phyloP scores from a whole-genome alignment of 1,284 basidiomycete species.

The Malassezia pachydermatis region DNA sequence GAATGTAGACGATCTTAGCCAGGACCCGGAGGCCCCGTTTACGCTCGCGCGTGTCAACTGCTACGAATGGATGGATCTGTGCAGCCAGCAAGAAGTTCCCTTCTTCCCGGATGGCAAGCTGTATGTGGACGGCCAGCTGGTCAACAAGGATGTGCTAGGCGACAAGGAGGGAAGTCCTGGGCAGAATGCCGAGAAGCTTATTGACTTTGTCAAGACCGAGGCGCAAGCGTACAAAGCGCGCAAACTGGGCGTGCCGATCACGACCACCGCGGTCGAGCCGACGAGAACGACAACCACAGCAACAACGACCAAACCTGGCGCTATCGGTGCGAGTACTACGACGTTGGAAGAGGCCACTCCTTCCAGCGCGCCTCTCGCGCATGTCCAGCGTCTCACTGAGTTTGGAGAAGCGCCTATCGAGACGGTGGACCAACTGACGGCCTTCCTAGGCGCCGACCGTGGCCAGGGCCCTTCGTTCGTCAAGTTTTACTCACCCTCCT shows the following conservation, averaged over 20 bases:
- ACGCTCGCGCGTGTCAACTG: conserved; percentile 44
- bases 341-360: neutral
- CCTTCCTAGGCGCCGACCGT: conserved; percentile 26
- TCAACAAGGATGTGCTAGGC: conserved; percentile 21
- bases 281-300: neutral
- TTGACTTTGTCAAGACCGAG: neutral
- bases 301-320: neutral
- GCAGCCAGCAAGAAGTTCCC: conserved; percentile 29
- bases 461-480: conserved; percentile 39
- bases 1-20: conserved; percentile 55
- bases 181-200: neutral
- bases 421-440: conserved; percentile 23
- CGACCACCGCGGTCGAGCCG: neutral
- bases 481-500: conserved; percentile 47
- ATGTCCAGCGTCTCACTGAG: conserved; percentile 20
- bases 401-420: conserved; percentile 26
- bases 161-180: too few relatives aligned
- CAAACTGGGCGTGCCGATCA: neutral
- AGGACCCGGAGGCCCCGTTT: conserved; percentile 46
- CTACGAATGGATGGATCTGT: conserved; percentile 29
- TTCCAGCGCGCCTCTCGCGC: neutral
- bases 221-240: neutral
- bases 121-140: conserved; percentile 33
- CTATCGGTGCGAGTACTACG: conserved; percentile 2
- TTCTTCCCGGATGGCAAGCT: conserved; percentile 28